Evolutionary conservation across 2,329 filamentous ascomycete genomes (phyloP), one percentile per base, ranked within the genome.

Genomic region (Trichophyton benhamiae): DNA sequence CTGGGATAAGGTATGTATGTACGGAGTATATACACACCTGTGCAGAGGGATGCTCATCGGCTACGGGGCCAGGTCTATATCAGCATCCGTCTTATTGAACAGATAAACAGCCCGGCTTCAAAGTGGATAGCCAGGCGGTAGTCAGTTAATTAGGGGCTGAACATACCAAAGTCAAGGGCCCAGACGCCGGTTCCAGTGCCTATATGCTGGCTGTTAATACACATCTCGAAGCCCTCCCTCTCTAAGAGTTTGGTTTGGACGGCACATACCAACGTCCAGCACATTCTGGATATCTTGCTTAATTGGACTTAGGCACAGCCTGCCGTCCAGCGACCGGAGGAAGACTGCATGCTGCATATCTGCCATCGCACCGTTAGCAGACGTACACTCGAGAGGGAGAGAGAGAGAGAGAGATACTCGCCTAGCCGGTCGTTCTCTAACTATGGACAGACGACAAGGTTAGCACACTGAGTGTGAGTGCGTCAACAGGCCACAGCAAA

Each of bases 321-420:
- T 69, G 30, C 72, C 73, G 20, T 72, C 72, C 3, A 66, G 67
- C 33, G 74, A 62, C 20, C 75, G 67, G 17, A 68, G 69, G 64
- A 72, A 75, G 60, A 75, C 68, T 61, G 75, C 73, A 64, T 78
- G 75, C 61, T 72, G 68, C 58, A 77, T 65, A 52, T 71, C 69
- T 48, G 76, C 7, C 17, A 48, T 70, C 62, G 77, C 72, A 63
- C 75, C 64, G 77, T 78, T 8, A 75, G 75, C 33, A 25, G 20
- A 6, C 17, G 4, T 6, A 7, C 7, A 25, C 7, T 9, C 20
- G 17, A 20, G 20, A 22, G 44, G n/a, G n/a, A 8, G 44, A 20
- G 2, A 13, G 4, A 13, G 11, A 38, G 33, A 38, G 33, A 22
- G 3, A 25, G 9, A 30, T 30, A 30, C n/a, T 48, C 41, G 25